phyloP scores from a whole-genome alignment of 2,329 filamentous ascomycete genomes.

The Fusarium pseudoanthophilum region DNA sequence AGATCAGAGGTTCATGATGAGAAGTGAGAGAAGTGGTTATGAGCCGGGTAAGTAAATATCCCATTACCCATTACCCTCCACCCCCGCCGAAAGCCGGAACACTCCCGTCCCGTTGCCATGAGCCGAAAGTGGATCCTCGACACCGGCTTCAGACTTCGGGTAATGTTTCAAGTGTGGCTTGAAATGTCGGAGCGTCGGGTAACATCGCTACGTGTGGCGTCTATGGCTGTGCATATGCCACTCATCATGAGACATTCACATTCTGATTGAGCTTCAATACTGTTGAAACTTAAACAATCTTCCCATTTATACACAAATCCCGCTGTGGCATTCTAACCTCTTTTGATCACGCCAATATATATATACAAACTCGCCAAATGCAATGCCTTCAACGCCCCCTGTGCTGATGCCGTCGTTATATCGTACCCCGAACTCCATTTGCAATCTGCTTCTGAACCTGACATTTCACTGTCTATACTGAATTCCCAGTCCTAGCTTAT shows the following conservation, averaged over 20 bases:
- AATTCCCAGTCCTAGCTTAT: slow-evolving; percentile 63
- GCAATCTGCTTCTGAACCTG: slow-evolving; percentile 4
- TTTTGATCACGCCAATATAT: not conserved
- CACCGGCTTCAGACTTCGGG: slow-evolving; percentile 42
- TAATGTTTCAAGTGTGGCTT: slow-evolving; percentile 33
- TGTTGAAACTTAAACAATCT: not conserved
- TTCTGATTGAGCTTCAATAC: not conserved
- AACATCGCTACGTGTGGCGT: slow-evolving; percentile 19
- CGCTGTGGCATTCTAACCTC: not conserved
- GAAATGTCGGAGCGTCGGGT: slow-evolving; percentile 17
- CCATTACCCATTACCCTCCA: slow-evolving; percentile 18
- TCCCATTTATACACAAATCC: not conserved
- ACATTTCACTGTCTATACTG: slow-evolving; percentile 53
- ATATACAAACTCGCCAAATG: not conserved
- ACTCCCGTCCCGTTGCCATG: slow-evolving; percentile 27
- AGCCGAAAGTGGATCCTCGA: slow-evolving; percentile 31
- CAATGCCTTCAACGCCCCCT: slow-evolving; percentile 19
- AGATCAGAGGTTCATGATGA: slow-evolving; percentile 4
- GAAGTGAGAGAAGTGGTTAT: slow-evolving; percentile 3
- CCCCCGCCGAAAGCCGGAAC: slow-evolving; percentile 32
- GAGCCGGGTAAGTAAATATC: slow-evolving; percentile 42
- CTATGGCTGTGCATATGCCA: not conserved
- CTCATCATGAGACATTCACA: slow-evolving; percentile 15
- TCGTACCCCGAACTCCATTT: slow-evolving; percentile 30
- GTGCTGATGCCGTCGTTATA: slow-evolving; percentile 27